Evolutionary conservation across 306 rosid genomes (phyloP).

Genomic region (Prosopis cineraria): DNA sequence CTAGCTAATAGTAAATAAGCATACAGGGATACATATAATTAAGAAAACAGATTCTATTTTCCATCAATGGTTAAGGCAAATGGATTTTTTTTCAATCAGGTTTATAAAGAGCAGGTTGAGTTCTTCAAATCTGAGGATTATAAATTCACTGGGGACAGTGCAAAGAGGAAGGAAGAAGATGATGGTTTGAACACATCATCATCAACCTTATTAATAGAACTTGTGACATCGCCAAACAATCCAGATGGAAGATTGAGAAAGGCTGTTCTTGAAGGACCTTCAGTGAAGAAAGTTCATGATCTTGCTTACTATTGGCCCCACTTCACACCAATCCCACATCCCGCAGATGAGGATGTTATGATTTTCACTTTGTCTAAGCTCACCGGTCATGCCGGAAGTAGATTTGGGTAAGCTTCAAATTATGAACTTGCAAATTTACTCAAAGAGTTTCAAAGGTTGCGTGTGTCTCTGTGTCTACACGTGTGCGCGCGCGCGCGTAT

Average conservation of each 20-base stretch:
- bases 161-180: conserved; percentile 14
- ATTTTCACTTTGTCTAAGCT: conserved; percentile 55
- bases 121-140: conserved; percentile 37
- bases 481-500: too few relatives aligned
- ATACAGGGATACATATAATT: too few relatives aligned
- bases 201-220: conserved; percentile 48
- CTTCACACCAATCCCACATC: conserved; percentile 47
- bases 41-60: too few relatives aligned
- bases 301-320: conserved; percentile 64
- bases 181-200: neutral
- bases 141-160: conserved; percentile 47
- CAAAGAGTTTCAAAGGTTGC: too few relatives aligned
- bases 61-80: too few relatives aligned
- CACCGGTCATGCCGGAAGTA: conserved; percentile 57
- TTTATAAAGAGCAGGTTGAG: conserved; percentile 45
- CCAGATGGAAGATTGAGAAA: conserved; percentile 54
- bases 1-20: too few relatives aligned
- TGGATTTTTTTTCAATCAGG: conserved; percentile 28
- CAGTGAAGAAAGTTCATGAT: conserved; percentile 44
- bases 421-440: neutral
- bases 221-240: conserved; percentile 68
- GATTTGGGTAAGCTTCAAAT: conserved; percentile 49
- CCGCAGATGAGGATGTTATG: conserved; percentile 54
- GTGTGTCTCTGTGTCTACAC: too few relatives aligned
- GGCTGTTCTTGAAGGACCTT: conserved; percentile 41